phyloP scores from a whole-genome alignment of 495 filamentous ascomycete genomes.

The Aspergillus saccharolyticus region DNA sequence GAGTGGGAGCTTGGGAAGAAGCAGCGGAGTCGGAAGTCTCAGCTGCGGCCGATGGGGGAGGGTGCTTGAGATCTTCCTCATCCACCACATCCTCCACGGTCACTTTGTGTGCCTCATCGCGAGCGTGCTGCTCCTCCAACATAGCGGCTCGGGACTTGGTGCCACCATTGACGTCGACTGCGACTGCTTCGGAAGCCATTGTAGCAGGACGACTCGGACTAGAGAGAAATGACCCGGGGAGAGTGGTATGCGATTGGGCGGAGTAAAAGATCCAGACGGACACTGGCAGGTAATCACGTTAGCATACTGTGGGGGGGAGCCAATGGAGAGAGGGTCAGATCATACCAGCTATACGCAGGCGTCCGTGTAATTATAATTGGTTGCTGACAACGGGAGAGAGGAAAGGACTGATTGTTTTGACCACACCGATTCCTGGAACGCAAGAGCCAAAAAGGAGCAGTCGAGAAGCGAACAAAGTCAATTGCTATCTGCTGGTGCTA shows the following conservation, averaged over 20 bases:
- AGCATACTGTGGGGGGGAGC: background rate
- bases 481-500: slow-evolving; percentile 19
- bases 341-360: background rate
- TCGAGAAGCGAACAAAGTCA: slow-evolving; percentile 16
- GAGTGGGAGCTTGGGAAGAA: slow-evolving; percentile 17
- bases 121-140: slow-evolving; percentile 71
- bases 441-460: slow-evolving; percentile 15
- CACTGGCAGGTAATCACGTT: background rate
- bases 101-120: slow-evolving; percentile 57
- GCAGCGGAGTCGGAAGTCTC: slow-evolving; percentile 27
- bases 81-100: slow-evolving; percentile 77
- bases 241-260: background rate
- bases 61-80: slow-evolving; percentile 67
- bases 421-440: background rate
- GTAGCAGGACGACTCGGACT: slow-evolving; percentile 15
- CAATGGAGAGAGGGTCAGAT: background rate
- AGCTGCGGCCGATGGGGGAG: slow-evolving; percentile 45
- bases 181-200: slow-evolving; percentile 46
- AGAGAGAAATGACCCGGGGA: background rate
- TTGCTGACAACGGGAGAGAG: background rate
- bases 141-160: slow-evolving; percentile 59
- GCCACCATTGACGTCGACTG: slow-evolving; percentile 35
- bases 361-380: slow-evolving; percentile 6
- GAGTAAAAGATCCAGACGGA: background rate
- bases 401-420: background rate